A percentile compares a stretch with the other conserved stretches of the same genome.
Conservation (phyloP, 75 land plant genomes). For the Cryptomeria japonica region DNA sequence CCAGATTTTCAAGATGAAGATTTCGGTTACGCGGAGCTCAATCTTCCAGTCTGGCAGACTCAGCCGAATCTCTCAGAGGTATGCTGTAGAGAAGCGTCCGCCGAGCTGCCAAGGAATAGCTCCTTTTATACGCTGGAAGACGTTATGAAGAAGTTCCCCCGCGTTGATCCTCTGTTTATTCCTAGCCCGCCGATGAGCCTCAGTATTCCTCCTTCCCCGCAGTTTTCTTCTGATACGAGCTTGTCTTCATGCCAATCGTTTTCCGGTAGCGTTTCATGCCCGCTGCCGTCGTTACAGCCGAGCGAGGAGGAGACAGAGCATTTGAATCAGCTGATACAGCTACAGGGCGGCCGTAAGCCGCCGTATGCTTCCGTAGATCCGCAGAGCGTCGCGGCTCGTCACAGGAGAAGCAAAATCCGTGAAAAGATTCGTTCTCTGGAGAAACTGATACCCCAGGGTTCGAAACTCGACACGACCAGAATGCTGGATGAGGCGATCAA, state of each 20-base stretch:
- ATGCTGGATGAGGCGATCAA: slow-evolving; percentile 54
- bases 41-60: neutral
- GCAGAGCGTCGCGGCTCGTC: slow-evolving; percentile 3
- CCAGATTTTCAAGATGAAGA: neutral
- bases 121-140: neutral
- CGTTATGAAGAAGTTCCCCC: neutral
- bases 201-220: too few relatives aligned
- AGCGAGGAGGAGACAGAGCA: too few relatives aligned
- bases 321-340: too few relatives aligned
- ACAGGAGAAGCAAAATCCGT: slow-evolving; percentile 34
- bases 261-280: too few relatives aligned
- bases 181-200: too few relatives aligned
- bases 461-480: slow-evolving; percentile 45
- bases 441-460: slow-evolving; percentile 46
- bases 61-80: neutral
- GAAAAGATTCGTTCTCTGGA: slow-evolving; percentile 33
- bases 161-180: neutral
- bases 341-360: too few relatives aligned
- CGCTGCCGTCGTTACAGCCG: too few relatives aligned
- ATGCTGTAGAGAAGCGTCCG: neutral
- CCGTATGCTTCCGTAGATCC: too few relatives aligned
- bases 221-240: too few relatives aligned
- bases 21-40: neutral
- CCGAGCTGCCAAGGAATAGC: neutral
- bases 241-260: too few relatives aligned